Evolutionary conservation across 1,284 basidiomycete species (phyloP), one percentile per base, ranked within the genome.

Genomic region (Dichomitus squalens): DNA sequence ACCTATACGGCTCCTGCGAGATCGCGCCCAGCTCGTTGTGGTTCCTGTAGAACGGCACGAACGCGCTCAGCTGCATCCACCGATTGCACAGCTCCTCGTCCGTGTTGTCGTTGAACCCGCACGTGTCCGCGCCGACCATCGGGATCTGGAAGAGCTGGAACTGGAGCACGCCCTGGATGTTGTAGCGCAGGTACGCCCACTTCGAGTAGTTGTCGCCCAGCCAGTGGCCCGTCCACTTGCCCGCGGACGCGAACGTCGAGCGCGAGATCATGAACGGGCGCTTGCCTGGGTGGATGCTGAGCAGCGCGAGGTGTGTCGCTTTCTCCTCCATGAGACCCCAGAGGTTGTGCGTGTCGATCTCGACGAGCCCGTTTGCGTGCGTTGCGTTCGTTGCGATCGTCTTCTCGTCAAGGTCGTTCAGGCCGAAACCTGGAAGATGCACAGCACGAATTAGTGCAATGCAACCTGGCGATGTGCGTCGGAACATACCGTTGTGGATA

Each of bases 21-120:
- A 88, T 77, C 7, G 86, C 85, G 21, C 81, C 82, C 50, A 74
- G 74, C 36, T 76, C 70, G 59, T 91, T 90, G 66, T 90, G 88
- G 64, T 90, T 89, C 40, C 87, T 76, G 64, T 83, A 89, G 72
- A 90, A 89, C 8, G 88, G 88, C 16, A 79, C 79, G 66, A 91
- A 90, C 0, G 90, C 90, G 3, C 86, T 79, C 9, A 93, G 77
- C 66, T 87, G 83, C 86, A 90, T 90, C 92, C 92, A 93, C 18
- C 92, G 81, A 58, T 86, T 88, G 70, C 90, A 91, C 12, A 94
- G 78, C 68, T 92, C 88, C 70, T 94, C 92, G 64, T 76, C 59
- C 50, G 62, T 86, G 70, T 93, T 92, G 0, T 77, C 82, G 58
- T 79, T 76, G 74, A 87, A 87, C 11, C 84, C 86, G 68, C 86